These are phyloP conservation scores for Aspergillus bridgeri DNA, from an alignment of 495 filamentous ascomycete genomes.

Conservation along the genomic window DNA sequence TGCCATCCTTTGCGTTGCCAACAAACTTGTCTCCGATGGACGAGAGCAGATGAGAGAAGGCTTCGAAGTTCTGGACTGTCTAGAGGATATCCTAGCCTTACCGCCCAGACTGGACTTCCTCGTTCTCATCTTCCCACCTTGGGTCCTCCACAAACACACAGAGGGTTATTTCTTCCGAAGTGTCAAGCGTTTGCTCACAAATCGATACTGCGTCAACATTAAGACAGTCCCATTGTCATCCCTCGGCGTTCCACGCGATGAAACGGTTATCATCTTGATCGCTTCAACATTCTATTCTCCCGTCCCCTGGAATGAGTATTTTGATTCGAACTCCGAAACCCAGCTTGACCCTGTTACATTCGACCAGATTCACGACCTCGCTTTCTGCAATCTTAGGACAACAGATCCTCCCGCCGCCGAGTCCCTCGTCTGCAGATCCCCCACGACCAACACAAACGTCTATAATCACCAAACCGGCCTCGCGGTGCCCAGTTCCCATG, in stretches of 20 bases:
- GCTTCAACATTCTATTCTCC: not conserved
- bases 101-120: not conserved
- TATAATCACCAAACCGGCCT: not conserved
- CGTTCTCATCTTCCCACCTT: not conserved
- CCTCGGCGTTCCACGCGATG: not conserved
- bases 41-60: not conserved
- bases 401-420: not conserved
- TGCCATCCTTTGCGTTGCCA: not conserved
- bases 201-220: not conserved
- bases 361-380: not conserved
- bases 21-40: too few species aligned
- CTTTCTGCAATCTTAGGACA: not conserved
- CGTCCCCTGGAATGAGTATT: not conserved
- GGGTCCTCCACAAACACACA: not conserved
- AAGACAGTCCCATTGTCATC: not conserved
- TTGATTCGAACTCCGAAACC: not conserved
- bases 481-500: not conserved
- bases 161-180: not conserved
- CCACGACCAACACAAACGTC: not conserved
- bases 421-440: not conserved
- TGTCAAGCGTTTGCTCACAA: not conserved
- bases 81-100: not conserved
- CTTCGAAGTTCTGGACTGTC: not conserved
- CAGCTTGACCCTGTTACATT: too few species aligned
- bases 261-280: not conserved